Conservation (phyloP, 176 grass and related monocot genomes). For the Metroxylon sagu region DNA sequence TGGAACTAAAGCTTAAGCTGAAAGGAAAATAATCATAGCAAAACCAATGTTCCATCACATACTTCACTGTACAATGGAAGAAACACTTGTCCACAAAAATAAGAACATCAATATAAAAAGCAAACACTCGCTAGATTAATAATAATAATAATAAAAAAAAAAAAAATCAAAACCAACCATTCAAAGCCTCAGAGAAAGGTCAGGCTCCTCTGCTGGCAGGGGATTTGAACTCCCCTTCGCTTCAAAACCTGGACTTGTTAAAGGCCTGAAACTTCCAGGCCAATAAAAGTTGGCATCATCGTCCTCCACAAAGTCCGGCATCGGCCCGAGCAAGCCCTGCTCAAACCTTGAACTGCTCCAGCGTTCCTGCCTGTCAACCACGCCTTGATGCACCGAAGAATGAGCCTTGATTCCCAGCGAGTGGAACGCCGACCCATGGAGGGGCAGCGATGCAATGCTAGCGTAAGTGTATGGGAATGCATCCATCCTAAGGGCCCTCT, state of each 20-base stretch:
- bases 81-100: no score
- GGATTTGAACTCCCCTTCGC: neutral
- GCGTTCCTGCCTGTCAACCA: neutral
- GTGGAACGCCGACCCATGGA: constrained; percentile 43
- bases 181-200: constrained; percentile 65
- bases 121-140: no score
- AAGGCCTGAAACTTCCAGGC: constrained; percentile 47
- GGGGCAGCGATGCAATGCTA: constrained; percentile 58
- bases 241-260: neutral
- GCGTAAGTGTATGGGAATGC: constrained; percentile 33
- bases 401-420: constrained; percentile 61
- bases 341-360: constrained; percentile 7
- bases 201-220: constrained; percentile 43
- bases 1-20: no score
- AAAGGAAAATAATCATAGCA: no score
- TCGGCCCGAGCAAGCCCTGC: constrained; percentile 38
- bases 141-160: no score
- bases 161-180: neutral
- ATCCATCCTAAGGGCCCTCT: constrained; percentile 28
- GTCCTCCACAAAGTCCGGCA: constrained; percentile 40
- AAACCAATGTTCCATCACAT: no score
- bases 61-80: no score
- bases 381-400: constrained; percentile 32
- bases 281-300: constrained; percentile 43
- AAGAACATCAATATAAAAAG: no score